Base-by-base conservation (phyloP, 2,329 filamentous ascomycete species). In the Trichoderma hamatum region DNA sequence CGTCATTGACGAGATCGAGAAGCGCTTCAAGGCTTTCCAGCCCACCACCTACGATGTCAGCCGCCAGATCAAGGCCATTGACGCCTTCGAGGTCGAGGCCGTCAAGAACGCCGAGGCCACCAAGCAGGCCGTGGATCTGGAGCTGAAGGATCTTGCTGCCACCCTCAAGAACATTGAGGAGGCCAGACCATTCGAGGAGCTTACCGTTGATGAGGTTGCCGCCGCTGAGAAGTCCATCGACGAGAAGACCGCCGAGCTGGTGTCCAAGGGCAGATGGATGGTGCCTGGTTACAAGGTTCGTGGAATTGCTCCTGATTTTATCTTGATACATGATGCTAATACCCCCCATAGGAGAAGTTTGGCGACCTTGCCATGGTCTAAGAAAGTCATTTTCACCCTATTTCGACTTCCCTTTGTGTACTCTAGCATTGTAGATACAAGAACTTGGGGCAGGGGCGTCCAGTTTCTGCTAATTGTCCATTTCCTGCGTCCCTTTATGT, bases 221-320 rank as follows among this genome's bases (percentile, higher is more conserved):
- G 89, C 92, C 76, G 96, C 95, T 77, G 93, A 94, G 82, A 94
- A 96, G 77, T 95, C 97, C 75, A 97, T 99, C 82, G 95, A 98
- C 85, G 90, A 97, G 89, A 96, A 96, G 88, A 97, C 95, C 77
- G 85, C 90, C 78, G 90, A 96, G 85, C 89, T 99, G 81, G 94
- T 99, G 74, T 93, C 93, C 83, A 97, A 96, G 91, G 95, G 95
- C 82, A 93, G 94, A 89, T 99, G 96, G 96, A 89, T 90, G 85
- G 94, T 97, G 79, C 94, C 96, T 73, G 96, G 96, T 81, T 99
- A 99, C 92, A 97, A 97, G 93, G 95, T 95, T 85, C 77, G 90
- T 80, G 69, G 6, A 34, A 6, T 7, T n/a, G 6, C 7, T 30
- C 26, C 1, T 13, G 11, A 4, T 13, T 5, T 58, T n/a, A 43